A percentile compares a stretch with the other conserved stretches of the same genome.
Evolutionary conservation across 306 rosid genomes (phyloP).

Genomic region (Rosa multiflora): DNA sequence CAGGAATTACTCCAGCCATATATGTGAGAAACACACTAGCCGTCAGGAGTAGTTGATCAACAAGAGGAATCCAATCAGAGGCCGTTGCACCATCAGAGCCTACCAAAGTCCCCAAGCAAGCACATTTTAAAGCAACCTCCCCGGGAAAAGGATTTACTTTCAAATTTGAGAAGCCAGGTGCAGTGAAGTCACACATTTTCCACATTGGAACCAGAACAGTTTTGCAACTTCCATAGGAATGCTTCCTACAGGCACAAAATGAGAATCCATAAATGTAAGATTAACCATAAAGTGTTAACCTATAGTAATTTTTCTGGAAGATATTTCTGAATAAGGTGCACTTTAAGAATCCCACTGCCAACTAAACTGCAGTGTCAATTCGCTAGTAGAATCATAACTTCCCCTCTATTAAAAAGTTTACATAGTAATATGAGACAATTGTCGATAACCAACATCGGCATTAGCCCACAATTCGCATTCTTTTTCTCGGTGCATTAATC

Average conservation of each 20-base stretch:
- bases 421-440: too few species aligned
- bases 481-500: neutral
- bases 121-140: slow-evolving; percentile 39
- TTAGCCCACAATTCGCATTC: neutral
- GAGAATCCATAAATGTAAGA: neutral
- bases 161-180: slow-evolving; percentile 33
- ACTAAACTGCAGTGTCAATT: neutral
- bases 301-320: neutral
- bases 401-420: neutral
- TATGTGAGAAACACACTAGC: slow-evolving; percentile 85
- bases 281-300: neutral
- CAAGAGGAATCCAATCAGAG: slow-evolving; percentile 63
- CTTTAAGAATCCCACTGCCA: neutral
- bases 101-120: slow-evolving; percentile 60
- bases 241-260: slow-evolving; percentile 45
- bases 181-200: slow-evolving; percentile 38
- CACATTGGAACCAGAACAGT: slow-evolving; percentile 26
- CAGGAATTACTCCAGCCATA: slow-evolving; percentile 79
- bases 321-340: neutral
- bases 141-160: slow-evolving; percentile 35
- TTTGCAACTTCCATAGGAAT: slow-evolving; percentile 37
- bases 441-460: neutral
- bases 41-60: slow-evolving; percentile 78
- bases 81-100: slow-evolving; percentile 50
- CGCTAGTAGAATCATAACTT: neutral